phyloP scores from a whole-genome alignment of 257 asterid species.

The Salvia hispanica region DNA sequence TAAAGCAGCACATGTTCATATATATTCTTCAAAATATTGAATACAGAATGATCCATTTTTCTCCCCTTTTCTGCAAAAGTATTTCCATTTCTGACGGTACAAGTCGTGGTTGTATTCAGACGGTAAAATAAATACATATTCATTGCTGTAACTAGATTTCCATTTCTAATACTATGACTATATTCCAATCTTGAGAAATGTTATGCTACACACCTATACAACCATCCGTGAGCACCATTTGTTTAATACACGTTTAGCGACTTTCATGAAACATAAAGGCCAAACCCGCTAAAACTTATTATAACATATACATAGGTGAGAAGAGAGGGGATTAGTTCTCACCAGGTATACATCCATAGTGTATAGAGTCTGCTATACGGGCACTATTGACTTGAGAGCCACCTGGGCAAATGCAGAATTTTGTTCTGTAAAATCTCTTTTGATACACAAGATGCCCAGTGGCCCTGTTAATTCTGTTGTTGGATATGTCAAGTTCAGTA shows the following conservation, averaged over 20 bases:
- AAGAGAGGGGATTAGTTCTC: constrained; percentile 37
- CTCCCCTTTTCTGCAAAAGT: no score
- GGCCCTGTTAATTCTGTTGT: constrained; percentile 88
- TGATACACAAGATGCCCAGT: constrained; percentile 87
- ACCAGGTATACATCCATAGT: constrained; percentile 98
- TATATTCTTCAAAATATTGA: background rate
- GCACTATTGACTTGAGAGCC: constrained; percentile 99
- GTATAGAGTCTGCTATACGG: constrained; percentile 95
- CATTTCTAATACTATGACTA: no score
- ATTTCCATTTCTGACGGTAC: no score
- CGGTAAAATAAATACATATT: background rate
- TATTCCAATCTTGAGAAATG: background rate
- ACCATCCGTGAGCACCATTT: no score
- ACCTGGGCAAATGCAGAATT: constrained; percentile 98
- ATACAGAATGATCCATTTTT: no score
- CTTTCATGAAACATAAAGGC: constrained; percentile 16
- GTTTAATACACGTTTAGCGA: background rate
- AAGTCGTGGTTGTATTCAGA: background rate
- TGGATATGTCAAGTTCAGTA: constrained; percentile 85
- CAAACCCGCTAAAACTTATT: constrained; percentile 7
- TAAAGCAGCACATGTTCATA: background rate
- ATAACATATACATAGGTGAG: background rate
- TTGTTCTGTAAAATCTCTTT: constrained; percentile 82
- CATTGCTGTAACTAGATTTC: background rate
- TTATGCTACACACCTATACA: no score